Base-by-base conservation (phyloP, 768 basidiomycete species). In the Dentipellis fragilis region DNA sequence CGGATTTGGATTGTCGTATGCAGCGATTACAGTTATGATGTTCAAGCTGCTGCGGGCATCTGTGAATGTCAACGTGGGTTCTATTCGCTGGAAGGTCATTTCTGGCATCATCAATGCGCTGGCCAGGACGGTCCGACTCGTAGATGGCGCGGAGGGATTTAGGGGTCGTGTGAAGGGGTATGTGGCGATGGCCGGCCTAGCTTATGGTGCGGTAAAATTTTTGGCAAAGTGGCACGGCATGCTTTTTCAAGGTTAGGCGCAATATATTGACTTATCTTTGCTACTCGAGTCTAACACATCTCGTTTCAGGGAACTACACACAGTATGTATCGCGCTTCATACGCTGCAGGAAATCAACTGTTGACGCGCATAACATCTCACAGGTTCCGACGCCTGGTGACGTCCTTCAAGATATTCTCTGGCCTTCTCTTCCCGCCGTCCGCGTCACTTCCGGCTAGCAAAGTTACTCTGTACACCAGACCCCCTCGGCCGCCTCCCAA, bases 1-100 rank as follows among this genome's bases (percentile, higher is more conserved):
- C n/a, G 40, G 54, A 9, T n/a, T 37, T 12, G 50, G 53, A 8
- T n/a, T 58, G 16, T 37, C 56, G 29, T 57, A 55, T 36, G 56
- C 50, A 17, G 47, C 16, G 19, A 16, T 45, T 16, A 45, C 42
- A n/a, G 42, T 19, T 0, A 19, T 19, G 17, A 19, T 10, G 7
- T 45, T 19, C 42, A 17, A 19, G 42, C 42, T 45, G 16, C 29
- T 29, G 6, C 29, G 29, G 6, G 29, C 6, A 29, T 29, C 29
- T 29, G 29, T 6, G 29, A 29, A 45, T 17, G 14, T n/a, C 42
- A n/a, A 7, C 14, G 2, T n/a, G 42, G n/a, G 42, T 16, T n/a
- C 19, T 16, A 17, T n/a, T n/a, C 16, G 8, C 11, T 45, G 9
- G 8, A 17, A 16, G 42, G 11, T 45, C 42, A 16, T 6, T 2